Base-by-base conservation (phyloP, 768 basidiomycete genomes). In the Dentipellis sp. region DNA sequence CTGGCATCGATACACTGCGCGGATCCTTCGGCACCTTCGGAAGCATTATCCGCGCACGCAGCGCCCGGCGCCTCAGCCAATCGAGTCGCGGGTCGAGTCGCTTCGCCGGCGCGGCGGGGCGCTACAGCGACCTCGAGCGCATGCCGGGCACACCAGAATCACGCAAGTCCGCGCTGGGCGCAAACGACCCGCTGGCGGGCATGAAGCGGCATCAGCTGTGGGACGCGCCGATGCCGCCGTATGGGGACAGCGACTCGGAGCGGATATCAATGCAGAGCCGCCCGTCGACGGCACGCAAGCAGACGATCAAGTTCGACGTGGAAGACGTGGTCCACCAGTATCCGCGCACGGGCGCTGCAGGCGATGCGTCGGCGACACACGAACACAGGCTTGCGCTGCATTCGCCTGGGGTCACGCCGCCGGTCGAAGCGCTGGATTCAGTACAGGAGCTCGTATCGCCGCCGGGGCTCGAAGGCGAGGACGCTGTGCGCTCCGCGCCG, bases 11-110 rank as follows among this genome's bases (percentile, higher is more conserved):
- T 59, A 80, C 94, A 1, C 78, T 98, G 0, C 81, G 97, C 16
- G 94, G 95, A 14, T 88, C 88, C 2, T 94, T 94, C 63, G 93
- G 94, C 4, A 80, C 94, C 0, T 75, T 97, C 45, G 94, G 97
- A 16, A 92, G 88, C 66, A 88, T 98, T 64, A 91, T 95, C 56
- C 68, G 76, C 50, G 70, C 65, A 17, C 64, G 67, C 34, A 61
- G 65, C 46, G 65, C 64, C 38, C 61, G 58, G 17, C 61, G 64
- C 51, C 48, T 65, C 40, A 68, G 66, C 61, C 54, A 60, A 53
- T 10, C 86, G 84, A 0, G 75, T 78, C 51, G 84, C 76, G 58
- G 77, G 75, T 56, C 61, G 16, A 57, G 22, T 29, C 54, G 48
- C 11, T 29, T 50, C 34, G 48, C 39, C 10, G 38, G 23, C 40